These are phyloP conservation scores for Magnusiomyces suaveolens DNA, from an alignment of 1,139 yeast species.

Conservation along the genomic window DNA sequence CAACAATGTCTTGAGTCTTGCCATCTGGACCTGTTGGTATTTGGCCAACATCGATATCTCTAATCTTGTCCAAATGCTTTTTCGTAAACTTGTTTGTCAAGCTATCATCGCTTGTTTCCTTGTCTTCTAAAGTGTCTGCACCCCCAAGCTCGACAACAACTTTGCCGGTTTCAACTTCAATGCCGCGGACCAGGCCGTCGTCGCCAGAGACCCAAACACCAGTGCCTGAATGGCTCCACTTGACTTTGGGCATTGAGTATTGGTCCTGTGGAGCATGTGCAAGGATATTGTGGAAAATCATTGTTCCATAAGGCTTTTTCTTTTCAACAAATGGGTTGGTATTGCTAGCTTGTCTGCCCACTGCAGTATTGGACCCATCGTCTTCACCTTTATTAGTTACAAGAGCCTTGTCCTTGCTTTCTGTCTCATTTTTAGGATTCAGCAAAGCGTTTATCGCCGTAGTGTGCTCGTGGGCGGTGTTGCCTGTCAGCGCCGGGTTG, in stretches of 20 bases:
- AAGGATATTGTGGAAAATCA: conserved; percentile 3
- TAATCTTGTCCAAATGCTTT: conserved; percentile 35
- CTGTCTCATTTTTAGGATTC: not conserved
- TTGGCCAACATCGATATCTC: conserved; percentile 35
- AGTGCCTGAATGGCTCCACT: conserved; percentile 12
- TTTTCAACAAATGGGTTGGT: not conserved
- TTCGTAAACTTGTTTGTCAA: not conserved
- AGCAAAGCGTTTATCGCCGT: not conserved
- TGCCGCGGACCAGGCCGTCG: conserved; percentile 52
- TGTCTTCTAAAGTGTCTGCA: not conserved
- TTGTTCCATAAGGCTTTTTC: not conserved
- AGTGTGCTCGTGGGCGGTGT: not conserved
- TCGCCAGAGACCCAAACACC: conserved; percentile 67
- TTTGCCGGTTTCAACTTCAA: conserved; percentile 20
- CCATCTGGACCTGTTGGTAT: conserved; percentile 17
- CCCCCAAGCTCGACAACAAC: conserved; percentile 17
- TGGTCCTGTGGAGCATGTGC: conserved; percentile 13
- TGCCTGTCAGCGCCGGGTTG: not conserved
- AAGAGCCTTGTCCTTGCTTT: not conserved
- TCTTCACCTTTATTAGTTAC: not conserved
- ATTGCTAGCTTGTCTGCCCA: too few species aligned
- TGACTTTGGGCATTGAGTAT: conserved; percentile 8
- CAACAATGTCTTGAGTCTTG: conserved; percentile 30
- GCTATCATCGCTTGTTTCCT: not conserved
- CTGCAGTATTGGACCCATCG: not conserved